A percentile compares a stretch with the other conserved stretches of the same genome.
Evolutionary conservation across 1,139 yeast genomes (phyloP).

Genomic region (Yamadazyma sp.): DNA sequence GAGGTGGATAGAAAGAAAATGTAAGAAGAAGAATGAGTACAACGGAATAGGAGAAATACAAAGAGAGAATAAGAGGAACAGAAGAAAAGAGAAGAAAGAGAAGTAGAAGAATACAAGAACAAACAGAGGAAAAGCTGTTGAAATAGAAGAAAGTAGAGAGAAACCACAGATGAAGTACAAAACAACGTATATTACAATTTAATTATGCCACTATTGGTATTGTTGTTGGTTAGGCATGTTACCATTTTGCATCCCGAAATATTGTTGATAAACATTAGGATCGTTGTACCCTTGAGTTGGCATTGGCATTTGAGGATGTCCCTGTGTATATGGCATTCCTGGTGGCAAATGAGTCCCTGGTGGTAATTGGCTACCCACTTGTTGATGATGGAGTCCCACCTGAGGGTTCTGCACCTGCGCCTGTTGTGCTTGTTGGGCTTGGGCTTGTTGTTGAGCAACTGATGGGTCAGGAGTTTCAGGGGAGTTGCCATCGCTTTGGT

Average conservation of each 20-base stretch:
- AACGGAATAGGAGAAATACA: too few relatives aligned
- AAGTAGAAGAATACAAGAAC: too few relatives aligned
- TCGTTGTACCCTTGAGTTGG: conserved; percentile 27
- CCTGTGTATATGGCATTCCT: conserved; percentile 42
- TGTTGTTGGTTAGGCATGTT: conserved; percentile 47
- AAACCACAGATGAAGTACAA: not conserved
- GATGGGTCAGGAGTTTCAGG: conserved; percentile 43
- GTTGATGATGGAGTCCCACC: conserved; percentile 28
- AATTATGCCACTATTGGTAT: conserved; percentile 23
- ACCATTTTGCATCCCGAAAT: conserved; percentile 55
- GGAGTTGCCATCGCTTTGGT: conserved; percentile 55
- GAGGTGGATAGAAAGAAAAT: too few relatives aligned
- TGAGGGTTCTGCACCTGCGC: conserved; percentile 20
- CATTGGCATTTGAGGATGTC: conserved; percentile 38
- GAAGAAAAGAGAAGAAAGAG: too few relatives aligned
- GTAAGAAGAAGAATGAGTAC: too few relatives aligned
- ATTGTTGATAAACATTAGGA: conserved; percentile 57
- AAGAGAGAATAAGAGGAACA: too few relatives aligned
- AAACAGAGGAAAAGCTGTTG: not conserved
- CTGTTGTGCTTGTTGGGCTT: conserved; percentile 21
- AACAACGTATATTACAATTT: conserved; percentile 1
- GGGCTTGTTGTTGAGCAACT: conserved; percentile 28
- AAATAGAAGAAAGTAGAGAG: too few relatives aligned
- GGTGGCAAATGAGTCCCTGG: conserved; percentile 50
- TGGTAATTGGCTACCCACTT: conserved; percentile 37